Percentiles rank a stretch among this genome's conserved stretches.
Evolutionary conservation across 1,139 yeast species (phyloP).

Genomic region (Dujonia santamariae): DNA sequence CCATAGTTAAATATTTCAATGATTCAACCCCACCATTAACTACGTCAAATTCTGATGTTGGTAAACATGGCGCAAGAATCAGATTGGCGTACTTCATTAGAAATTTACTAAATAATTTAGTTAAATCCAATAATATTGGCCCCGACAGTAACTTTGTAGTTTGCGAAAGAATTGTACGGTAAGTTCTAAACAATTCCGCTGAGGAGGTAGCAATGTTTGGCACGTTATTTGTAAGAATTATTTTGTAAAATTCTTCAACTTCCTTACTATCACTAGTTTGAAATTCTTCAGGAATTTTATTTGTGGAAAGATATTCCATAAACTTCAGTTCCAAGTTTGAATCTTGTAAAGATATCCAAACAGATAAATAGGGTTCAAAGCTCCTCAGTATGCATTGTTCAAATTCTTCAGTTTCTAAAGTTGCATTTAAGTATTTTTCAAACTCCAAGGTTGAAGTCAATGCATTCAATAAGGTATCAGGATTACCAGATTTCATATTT

Average conservation of each 20-base stretch:
- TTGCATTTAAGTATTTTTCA: slow-evolving; percentile 22
- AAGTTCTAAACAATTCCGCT: slow-evolving; percentile 78
- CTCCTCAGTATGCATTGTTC: slow-evolving; percentile 62
- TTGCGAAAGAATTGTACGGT: slow-evolving; percentile 71
- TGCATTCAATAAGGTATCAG: slow-evolving; percentile 56
- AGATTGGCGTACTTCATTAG: slow-evolving; percentile 61
- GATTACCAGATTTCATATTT: slow-evolving; percentile 22
- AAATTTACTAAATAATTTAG: slow-evolving; percentile 65
- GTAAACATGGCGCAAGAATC: slow-evolving; percentile 59
- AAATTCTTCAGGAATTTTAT: slow-evolving; percentile 42
- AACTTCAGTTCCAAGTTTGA: slow-evolving; percentile 58
- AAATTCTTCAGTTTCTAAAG: slow-evolving; percentile 70
- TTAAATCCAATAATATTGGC: slow-evolving; percentile 59
- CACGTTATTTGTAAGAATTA: slow-evolving; percentile 38
- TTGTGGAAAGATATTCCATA: slow-evolving; percentile 52
- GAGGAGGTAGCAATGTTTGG: slow-evolving; percentile 77
- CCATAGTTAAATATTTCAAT: slow-evolving; percentile 62
- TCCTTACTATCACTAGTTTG: slow-evolving; percentile 9
- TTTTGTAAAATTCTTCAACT: slow-evolving; percentile 26
- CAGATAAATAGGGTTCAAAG: slow-evolving; percentile 78
- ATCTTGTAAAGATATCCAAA: slow-evolving; percentile 92
- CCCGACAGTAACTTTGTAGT: slow-evolving; percentile 74
- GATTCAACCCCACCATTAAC: slow-evolving; percentile 44
- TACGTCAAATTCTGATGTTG: slow-evolving; percentile 28
- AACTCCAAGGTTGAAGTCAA: slow-evolving; percentile 50